phyloP scores from a whole-genome alignment of 352 stramenopile species.

The Albugo candida region DNA sequence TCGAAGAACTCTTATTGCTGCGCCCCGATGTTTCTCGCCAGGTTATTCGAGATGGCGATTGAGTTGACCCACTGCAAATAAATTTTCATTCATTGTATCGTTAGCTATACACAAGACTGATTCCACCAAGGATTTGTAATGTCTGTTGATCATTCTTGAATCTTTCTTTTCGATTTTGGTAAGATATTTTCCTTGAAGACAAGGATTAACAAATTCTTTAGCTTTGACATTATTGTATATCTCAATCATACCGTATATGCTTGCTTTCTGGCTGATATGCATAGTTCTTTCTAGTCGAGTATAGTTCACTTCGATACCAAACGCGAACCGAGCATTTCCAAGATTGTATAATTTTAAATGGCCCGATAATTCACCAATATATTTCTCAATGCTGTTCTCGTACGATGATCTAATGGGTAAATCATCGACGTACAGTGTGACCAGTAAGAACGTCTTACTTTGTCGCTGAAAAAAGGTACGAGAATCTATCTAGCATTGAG shows the following conservation, averaged over 20 bases:
- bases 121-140: not conserved
- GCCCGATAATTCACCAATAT: not conserved
- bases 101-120: not conserved
- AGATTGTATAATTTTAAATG: not conserved
- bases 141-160: not conserved
- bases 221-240: not conserved
- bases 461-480: not conserved
- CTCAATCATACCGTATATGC: too few species aligned
- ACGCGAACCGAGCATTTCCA: not conserved
- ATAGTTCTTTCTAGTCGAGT: not conserved
- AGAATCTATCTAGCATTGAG: not conserved
- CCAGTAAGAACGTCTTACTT: too few species aligned
- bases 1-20: not conserved
- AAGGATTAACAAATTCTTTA: not conserved
- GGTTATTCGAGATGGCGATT: not conserved
- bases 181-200: not conserved
- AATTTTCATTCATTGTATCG: not conserved
- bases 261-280: too few species aligned
- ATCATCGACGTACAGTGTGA: not conserved
- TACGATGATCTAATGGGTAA: not conserved
- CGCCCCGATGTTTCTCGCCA: not conserved
- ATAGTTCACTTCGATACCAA: not conserved
- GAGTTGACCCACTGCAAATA: not conserved
- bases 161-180: not conserved
- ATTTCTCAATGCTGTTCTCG: not conserved